phyloP scores from a whole-genome alignment of 2,329 filamentous ascomycete genomes.

The Cladosporium cucumerinum region DNA sequence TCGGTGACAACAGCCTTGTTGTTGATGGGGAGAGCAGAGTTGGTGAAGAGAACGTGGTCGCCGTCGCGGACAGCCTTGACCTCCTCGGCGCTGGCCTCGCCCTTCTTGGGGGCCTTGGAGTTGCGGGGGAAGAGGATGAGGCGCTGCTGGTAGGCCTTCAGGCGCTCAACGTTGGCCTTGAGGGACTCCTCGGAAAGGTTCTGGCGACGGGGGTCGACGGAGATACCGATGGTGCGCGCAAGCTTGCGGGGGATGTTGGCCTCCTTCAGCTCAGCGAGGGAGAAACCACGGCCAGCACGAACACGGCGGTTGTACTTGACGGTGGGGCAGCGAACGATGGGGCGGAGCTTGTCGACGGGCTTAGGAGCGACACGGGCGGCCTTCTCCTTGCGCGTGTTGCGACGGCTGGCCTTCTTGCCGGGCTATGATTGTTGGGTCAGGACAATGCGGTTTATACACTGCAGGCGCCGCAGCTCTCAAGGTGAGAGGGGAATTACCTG shows the following conservation, averaged over 20 bases:
- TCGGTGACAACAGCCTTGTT: conserved; percentile 71
- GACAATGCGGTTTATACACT: conserved; percentile 33
- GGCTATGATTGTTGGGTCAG: conserved; percentile 58
- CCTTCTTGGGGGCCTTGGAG: conserved; percentile 88
- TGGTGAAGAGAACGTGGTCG: conserved; percentile 41
- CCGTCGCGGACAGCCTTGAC: conserved; percentile 66
- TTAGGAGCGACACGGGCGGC: conserved; percentile 92
- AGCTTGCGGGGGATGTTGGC: conserved; percentile 92
- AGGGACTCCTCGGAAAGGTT: conserved; percentile 97
- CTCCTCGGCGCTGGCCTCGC: conserved; percentile 80
- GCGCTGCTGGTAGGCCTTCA: conserved; percentile 95
- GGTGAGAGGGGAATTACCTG: conserved; percentile 72
- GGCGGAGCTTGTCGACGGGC: conserved; percentile 94
- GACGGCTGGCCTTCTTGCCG: conserved; percentile 91
- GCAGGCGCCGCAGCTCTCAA: conserved; percentile 54
- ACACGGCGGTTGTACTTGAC: conserved; percentile 98
- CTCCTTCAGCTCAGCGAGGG: conserved; percentile 96
- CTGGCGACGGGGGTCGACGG: conserved; percentile 92
- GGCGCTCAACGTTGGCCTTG: conserved; percentile 90
- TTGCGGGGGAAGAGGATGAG: conserved; percentile 98
- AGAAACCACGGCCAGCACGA: conserved; percentile 95
- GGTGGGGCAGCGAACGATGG: conserved; percentile 94
- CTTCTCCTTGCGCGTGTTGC: conserved; percentile 89
- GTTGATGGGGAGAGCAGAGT: conserved; percentile 67
- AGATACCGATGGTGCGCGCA: conserved; percentile 93